These are phyloP conservation scores for Talaromyces sp. DNA, from an alignment of 2,329 filamentous ascomycete genomes.

Conservation along the genomic window DNA sequence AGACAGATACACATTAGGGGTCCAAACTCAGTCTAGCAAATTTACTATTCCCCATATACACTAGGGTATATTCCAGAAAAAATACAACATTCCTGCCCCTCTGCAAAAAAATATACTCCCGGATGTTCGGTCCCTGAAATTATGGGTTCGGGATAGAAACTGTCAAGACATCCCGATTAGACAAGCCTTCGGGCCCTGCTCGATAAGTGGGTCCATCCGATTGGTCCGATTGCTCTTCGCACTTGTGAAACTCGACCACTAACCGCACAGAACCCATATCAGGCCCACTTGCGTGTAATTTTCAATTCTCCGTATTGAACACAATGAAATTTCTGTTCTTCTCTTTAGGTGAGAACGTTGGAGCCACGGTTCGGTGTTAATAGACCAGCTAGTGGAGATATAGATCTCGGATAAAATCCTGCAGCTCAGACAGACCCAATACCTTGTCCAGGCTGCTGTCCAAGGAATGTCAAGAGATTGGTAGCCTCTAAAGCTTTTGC, in stretches of 20 bases:
- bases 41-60: no score
- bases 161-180: not conserved
- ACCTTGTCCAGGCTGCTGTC: not conserved
- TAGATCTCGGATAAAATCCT: not conserved
- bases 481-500: no score
- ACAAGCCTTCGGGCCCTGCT: not conserved
- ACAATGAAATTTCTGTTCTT: not conserved
- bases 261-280: not conserved
- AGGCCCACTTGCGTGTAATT: not conserved
- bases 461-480: not conserved
- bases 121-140: not conserved
- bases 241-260: not conserved
- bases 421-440: not conserved
- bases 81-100: not conserved
- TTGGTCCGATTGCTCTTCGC: not conserved
- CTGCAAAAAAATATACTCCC: not conserved
- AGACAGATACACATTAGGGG: no score
- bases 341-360: not conserved
- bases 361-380: not conserved
- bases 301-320: not conserved
- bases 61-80: not conserved
- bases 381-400: not conserved
- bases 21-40: no score
- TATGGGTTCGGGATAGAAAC: not conserved
- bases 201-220: not conserved